Evolutionary conservation across 495 filamentous ascomycete genomes (phyloP).

Genomic region (Diplogelasinospora grovesii): DNA sequence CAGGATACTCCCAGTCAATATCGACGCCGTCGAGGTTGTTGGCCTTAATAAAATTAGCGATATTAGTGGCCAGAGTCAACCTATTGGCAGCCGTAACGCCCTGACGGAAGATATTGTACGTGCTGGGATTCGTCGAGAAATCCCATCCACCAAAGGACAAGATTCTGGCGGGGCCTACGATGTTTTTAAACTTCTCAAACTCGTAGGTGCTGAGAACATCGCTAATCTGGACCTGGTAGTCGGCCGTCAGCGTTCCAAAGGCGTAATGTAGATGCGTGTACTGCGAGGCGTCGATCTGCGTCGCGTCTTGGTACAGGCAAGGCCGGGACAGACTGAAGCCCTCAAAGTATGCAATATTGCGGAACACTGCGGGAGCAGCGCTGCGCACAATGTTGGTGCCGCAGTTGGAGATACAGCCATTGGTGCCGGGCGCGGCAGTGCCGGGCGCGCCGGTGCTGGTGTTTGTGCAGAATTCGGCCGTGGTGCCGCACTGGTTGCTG

Average conservation of each 20-base stretch:
- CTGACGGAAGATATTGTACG: conserved; percentile 17
- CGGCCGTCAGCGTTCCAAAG: conserved; percentile 16
- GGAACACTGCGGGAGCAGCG: conserved; percentile 1
- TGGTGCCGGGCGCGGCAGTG: conserved; percentile 21
- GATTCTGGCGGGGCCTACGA: conserved; percentile 26
- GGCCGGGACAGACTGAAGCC: conserved; percentile 17
- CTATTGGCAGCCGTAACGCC: conserved; percentile 17
- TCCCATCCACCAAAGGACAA: conserved; percentile 35
- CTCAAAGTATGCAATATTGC: conserved; percentile 26
- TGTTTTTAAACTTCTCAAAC: conserved; percentile 15
- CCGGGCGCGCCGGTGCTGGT: conserved; percentile 32
- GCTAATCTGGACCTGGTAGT: conserved; percentile 9
- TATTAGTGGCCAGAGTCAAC: conserved; percentile 16
- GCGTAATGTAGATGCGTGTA: conserved; percentile 26
- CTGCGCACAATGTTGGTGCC: conserved; percentile 28
- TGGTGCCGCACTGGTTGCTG: conserved; percentile 47
- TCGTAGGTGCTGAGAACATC: conserved; percentile 5
- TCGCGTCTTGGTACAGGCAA: conserved; percentile 18
- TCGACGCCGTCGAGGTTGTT: conserved; percentile 31
- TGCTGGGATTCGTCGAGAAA: conserved; percentile 15
- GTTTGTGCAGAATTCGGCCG: conserved; percentile 38
- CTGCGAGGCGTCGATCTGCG: conserved; percentile 17
- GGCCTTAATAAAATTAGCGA: conserved; percentile 20
- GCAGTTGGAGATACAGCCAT: conserved; percentile 46
- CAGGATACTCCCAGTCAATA: conserved; percentile 40